phyloP scores from a whole-genome alignment of 768 basidiomycete genomes.

The Trichaptum fuscoviolaceum region DNA sequence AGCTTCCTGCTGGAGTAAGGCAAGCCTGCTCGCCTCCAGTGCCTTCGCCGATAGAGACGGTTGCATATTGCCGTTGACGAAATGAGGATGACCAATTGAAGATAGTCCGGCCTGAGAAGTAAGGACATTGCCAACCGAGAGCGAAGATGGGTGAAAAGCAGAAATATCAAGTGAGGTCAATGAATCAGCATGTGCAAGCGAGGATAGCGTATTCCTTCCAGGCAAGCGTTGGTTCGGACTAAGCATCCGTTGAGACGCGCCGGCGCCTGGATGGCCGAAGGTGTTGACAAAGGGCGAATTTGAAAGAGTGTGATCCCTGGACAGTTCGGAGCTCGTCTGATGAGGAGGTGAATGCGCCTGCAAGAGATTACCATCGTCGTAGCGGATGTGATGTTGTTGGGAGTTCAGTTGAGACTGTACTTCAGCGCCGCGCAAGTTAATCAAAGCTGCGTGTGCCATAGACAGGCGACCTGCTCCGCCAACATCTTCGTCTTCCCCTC shows the following conservation, averaged over 20 bases:
- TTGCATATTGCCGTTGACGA: background rate
- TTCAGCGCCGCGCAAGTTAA: constrained; percentile 71
- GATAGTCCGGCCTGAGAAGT: background rate
- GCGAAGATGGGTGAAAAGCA: background rate
- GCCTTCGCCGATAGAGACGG: background rate
- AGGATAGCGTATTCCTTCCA: background rate
- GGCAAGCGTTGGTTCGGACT: background rate
- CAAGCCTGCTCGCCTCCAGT: background rate
- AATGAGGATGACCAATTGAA: background rate
- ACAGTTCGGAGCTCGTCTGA: background rate
- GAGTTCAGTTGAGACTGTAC: constrained; percentile 21
- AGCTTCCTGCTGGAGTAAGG: background rate
- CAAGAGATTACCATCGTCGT: too few relatives aligned
- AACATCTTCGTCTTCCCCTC: constrained; percentile 53
- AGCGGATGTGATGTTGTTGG: background rate
- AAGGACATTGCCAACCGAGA: background rate
- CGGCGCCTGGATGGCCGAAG: background rate
- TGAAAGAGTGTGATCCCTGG: background rate
- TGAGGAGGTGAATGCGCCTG: background rate
- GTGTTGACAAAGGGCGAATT: background rate
- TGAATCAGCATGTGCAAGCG: background rate
- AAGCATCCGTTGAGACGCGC: background rate
- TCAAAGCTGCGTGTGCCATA: constrained; percentile 71
- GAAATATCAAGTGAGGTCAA: background rate
- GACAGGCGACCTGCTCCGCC: constrained; percentile 50